Conservation (phyloP, 2,329 filamentous ascomycete species). For the Zymoseptoria passerinii region DNA sequence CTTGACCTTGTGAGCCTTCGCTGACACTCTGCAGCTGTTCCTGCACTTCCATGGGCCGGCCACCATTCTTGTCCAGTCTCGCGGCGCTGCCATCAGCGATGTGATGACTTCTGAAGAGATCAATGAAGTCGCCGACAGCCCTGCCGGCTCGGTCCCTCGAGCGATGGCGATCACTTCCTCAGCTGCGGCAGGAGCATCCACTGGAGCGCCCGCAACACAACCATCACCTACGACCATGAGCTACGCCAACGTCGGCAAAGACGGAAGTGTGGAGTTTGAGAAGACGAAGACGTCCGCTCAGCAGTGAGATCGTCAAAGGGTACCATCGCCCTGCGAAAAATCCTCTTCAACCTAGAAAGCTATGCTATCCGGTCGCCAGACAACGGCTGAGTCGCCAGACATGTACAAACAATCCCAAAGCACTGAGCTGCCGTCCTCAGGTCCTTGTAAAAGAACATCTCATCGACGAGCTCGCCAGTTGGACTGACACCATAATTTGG, state of each 20-base stretch:
- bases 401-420: not conserved
- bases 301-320: not conserved
- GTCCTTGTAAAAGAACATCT: conserved; percentile 54
- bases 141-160: conserved; percentile 60
- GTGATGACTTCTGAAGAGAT: conserved; percentile 69
- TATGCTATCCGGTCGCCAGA: not conserved
- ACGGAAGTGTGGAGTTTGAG: conserved; percentile 29
- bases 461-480: conserved; percentile 41
- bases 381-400: not conserved
- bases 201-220: conserved; percentile 11
- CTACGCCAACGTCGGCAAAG: conserved; percentile 27
- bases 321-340: not conserved
- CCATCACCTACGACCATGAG: conserved; percentile 24
- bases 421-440: conserved; percentile 25
- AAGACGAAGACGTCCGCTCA: conserved; percentile 1
- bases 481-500: conserved; percentile 47
- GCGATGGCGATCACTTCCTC: conserved; percentile 39
- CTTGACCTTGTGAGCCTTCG: not conserved
- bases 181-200: conserved; percentile 21
- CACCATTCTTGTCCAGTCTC: conserved; percentile 79
- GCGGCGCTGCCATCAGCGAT: conserved; percentile 71
- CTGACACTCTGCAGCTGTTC: conserved; percentile 52
- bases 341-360: not conserved
- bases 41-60: conserved; percentile 80
- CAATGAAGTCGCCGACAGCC: conserved; percentile 79